Conservation (phyloP, 208 protist genomes). For the Leishmania arabica region DNA sequence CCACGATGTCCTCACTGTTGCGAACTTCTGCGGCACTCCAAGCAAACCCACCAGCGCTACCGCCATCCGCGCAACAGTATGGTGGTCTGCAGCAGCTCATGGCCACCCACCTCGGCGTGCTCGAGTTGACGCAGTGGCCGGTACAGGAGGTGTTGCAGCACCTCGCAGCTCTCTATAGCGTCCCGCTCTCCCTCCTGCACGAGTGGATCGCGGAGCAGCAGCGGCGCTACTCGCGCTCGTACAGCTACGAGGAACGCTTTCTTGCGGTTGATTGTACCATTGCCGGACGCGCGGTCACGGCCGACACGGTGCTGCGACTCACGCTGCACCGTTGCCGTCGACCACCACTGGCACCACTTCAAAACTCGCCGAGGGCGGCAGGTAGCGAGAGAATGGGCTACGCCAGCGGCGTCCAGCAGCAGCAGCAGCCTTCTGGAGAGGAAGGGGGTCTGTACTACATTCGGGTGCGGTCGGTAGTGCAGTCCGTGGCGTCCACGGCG, state of each 20-base stretch:
- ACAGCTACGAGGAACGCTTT: constrained; percentile 73
- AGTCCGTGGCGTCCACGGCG: constrained; percentile 16
- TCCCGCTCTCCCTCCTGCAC: constrained; percentile 40
- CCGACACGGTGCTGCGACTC: constrained; percentile 44
- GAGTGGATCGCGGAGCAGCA: constrained; percentile 50
- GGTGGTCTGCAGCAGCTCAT: constrained; percentile 45
- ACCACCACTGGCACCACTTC: constrained; percentile 18
- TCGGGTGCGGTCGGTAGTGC: constrained; percentile 13
- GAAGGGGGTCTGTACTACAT: constrained; percentile 17
- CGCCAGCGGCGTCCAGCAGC: not conserved
- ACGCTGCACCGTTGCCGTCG: constrained; percentile 61
- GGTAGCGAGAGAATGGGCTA: not conserved
- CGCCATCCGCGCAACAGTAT: not conserved
- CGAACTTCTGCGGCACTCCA: not conserved
- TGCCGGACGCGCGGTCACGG: constrained; percentile 19
- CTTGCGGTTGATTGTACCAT: constrained; percentile 60
- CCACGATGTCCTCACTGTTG: not conserved
- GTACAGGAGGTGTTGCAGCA: constrained; percentile 62
- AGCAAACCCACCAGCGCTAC: not conserved
- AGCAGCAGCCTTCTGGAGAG: not conserved
- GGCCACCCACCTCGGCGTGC: constrained; percentile 36
- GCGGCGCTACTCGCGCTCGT: constrained; percentile 42
- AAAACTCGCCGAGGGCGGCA: not conserved
- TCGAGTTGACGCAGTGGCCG: constrained; percentile 52
- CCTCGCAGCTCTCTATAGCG: constrained; percentile 49